These are phyloP conservation scores for Trametes maxima DNA, from an alignment of 768 basidiomycete species.

Conservation along the genomic window DNA sequence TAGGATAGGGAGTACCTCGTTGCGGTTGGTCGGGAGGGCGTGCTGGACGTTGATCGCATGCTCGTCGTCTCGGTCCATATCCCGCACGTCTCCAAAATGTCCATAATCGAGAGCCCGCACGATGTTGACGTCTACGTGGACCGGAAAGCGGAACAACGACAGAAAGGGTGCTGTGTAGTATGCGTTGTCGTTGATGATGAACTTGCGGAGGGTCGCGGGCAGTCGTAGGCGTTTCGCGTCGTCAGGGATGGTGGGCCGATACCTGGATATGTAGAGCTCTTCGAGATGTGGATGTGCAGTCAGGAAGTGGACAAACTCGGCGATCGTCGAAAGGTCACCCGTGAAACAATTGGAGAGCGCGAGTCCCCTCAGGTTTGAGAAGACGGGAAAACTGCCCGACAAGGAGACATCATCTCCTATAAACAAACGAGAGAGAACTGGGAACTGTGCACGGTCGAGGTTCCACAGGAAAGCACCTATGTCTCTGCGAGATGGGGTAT, in stretches of 20 bases:
- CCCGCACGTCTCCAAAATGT: not conserved
- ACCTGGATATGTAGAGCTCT: not conserved
- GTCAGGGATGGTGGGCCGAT: not conserved
- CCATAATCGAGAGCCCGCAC: not conserved
- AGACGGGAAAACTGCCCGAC: not conserved
- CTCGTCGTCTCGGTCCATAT: too few relatives aligned
- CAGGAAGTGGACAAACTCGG: not conserved
- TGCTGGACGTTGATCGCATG: not conserved
- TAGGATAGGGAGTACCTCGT: not conserved
- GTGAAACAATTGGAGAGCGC: not conserved
- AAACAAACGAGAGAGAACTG: not conserved
- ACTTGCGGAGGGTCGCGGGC: not conserved
- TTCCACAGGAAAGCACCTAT: not conserved
- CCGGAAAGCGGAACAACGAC: not conserved
- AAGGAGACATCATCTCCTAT: not conserved
- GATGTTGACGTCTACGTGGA: not conserved
- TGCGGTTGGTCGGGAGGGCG: not conserved
- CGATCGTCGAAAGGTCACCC: not conserved
- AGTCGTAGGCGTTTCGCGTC: not conserved
- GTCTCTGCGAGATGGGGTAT: too few relatives aligned
- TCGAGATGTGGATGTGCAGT: not conserved
- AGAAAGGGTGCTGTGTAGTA: constrained; percentile 2
- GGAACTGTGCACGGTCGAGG: not conserved
- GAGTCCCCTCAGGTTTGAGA: not conserved
- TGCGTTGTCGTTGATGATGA: not conserved